Base-by-base conservation (phyloP, 2,329 filamentous ascomycete genomes). In the Fusarium sp. region DNA sequence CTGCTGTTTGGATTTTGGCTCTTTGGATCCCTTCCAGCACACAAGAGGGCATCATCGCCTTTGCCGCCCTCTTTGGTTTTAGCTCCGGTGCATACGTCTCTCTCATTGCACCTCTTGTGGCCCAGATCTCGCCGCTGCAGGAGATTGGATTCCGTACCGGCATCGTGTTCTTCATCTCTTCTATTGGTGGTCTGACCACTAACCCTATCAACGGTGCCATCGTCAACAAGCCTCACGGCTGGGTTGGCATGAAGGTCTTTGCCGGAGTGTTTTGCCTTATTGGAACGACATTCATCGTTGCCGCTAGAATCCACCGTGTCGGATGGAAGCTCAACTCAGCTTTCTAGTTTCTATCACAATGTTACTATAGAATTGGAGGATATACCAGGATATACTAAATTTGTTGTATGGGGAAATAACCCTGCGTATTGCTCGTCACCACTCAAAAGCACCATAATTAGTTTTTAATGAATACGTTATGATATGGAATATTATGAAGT, bases 181-280 rank as follows among this genome's bases (percentile, higher is more conserved):
- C 85, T 3, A 77, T 91, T 36, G 84, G 84, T 0, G 87, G 87
- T 4, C 77, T 91, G 17, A 84, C 85, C 3, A 85, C 87, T 0
- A 86, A 82, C 57, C 88, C 88, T 0, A 88, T 90, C 66, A 85
- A 81, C 1, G 87, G 88, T 0, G 82, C 82, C 1, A 81, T 82
- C 45, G 50, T 81, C 3, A 67, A 76, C 1, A 62, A 45, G 2
- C 62, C 73, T 0, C 60, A 73, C 6, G 76, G 76, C 7, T 82
- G 77, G 74, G 45, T 74, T 0, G 78, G 77, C 5, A 71, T 81
- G 36, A 82, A 82, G 69, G 62, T 81, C 5, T 82, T 82, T 67
- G 54, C 72, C 0, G 72, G 68, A 3, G 57, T 70, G 2, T 66
- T 74, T 13, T 74, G 70, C 21, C 4, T 69, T 8, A 40, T 28